Conservation (phyloP, 1,139 yeast genomes). For the Protomyces arabidopsidicola region DNA sequence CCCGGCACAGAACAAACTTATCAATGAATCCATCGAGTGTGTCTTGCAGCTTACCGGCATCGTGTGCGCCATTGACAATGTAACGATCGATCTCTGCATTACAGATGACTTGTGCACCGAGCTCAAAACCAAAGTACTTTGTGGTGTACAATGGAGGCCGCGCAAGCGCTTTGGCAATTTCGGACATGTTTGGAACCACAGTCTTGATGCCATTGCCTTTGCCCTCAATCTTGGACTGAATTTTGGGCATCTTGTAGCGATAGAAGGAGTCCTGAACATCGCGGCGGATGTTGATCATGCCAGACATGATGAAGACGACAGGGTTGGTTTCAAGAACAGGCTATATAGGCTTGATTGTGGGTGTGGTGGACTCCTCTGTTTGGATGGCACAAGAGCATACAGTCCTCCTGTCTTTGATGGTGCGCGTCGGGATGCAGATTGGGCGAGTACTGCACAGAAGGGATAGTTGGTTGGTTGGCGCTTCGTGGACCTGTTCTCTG, state of each 20-base stretch:
- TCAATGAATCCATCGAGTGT: constrained; percentile 87
- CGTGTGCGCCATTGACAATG: constrained; percentile 93
- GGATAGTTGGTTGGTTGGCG: not conserved
- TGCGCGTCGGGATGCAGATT: not conserved
- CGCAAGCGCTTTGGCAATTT: constrained; percentile 89
- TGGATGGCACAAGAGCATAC: not conserved
- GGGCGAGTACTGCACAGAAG: not conserved
- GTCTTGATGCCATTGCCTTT: constrained; percentile 99
- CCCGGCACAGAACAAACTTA: constrained; percentile 87
- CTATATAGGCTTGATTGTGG: not conserved
- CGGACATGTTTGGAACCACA: constrained; percentile 81
- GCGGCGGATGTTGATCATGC: constrained; percentile 81
- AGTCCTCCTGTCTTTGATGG: not conserved
- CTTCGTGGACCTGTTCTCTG: not conserved
- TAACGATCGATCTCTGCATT: constrained; percentile 78
- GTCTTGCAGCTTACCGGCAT: constrained; percentile 84
- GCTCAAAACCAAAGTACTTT: constrained; percentile 91
- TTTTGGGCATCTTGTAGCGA: constrained; percentile 98
- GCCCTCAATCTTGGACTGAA: constrained; percentile 96
- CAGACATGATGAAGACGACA: constrained; percentile 55
- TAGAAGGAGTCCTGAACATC: constrained; percentile 97
- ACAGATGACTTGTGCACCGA: constrained; percentile 91
- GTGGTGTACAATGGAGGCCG: constrained; percentile 85
- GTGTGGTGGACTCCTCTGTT: not conserved
- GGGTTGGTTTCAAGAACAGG: not conserved